Evolutionary conservation across 148 eudicot genomes (phyloP).

Genomic region (Gaultheria prostrata): DNA sequence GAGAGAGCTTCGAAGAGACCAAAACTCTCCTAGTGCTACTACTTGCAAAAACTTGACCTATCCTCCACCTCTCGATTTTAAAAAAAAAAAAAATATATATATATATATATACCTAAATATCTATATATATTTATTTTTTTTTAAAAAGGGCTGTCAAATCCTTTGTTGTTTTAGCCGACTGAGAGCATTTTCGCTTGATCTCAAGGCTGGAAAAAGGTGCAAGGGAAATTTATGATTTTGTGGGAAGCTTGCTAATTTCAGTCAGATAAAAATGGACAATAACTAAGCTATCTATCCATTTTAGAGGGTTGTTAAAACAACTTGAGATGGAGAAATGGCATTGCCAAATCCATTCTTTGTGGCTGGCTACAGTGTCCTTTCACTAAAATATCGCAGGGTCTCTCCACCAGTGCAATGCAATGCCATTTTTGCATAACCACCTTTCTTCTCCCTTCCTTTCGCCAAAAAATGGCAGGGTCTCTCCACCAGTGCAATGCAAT

Average conservation of each 20-base stretch:
- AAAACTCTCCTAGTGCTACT: too few species aligned
- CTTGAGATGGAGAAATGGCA: not conserved
- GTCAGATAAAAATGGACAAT: slow-evolving; percentile 1
- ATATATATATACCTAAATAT: too few species aligned
- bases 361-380: not conserved
- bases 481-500: not conserved
- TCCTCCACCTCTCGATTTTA: too few species aligned
- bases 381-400: not conserved
- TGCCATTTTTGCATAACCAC: not conserved
- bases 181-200: not conserved
- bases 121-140: too few species aligned
- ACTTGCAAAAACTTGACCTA: too few species aligned
- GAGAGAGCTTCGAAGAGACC: too few species aligned
- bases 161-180: not conserved
- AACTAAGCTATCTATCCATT: not conserved
- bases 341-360: not conserved
- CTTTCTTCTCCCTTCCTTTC: not conserved
- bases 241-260: not conserved
- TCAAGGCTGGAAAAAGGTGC: not conserved
- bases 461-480: not conserved
- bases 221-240: not conserved
- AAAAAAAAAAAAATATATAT: too few species aligned
- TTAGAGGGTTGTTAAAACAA: not conserved
- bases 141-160: too few species aligned
- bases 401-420: not conserved